These are phyloP conservation scores for Leishmania turanica DNA, from an alignment of 208 protist genomes.

Conservation along the genomic window DNA sequence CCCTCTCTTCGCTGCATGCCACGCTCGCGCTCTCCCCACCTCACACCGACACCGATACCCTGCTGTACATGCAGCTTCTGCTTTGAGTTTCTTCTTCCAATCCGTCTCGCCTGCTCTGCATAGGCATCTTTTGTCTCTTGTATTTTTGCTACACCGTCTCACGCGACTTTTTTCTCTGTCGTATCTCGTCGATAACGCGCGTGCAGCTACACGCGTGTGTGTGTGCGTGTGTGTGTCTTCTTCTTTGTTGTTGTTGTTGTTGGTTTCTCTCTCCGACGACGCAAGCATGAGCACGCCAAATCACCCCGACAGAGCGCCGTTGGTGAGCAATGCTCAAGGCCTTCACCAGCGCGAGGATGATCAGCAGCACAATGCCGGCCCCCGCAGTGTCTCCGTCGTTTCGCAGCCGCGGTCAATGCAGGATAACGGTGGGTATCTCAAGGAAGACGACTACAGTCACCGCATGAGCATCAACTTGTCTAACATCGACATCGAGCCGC, in stretches of 20 bases:
- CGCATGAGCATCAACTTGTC: conserved; percentile 31
- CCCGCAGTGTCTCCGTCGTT: background rate
- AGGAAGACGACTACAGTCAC: conserved; percentile 23
- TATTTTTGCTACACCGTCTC: background rate
- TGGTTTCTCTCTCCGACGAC: background rate
- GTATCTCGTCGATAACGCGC: background rate
- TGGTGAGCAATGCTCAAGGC: background rate
- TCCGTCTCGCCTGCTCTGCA: background rate
- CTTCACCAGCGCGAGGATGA: background rate
- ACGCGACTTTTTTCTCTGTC: background rate
- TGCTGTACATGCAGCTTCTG: background rate
- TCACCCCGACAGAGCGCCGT: background rate
- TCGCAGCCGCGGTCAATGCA: background rate
- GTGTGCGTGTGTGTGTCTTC: background rate
- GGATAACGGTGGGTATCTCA: conserved; percentile 4
- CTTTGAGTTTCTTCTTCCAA: background rate
- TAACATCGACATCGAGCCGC: conserved; percentile 22
- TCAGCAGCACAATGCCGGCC: background rate
- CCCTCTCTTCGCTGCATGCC: background rate
- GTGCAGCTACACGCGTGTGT: background rate
- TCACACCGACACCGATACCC: background rate
- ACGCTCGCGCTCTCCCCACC: background rate
- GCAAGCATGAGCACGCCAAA: background rate
- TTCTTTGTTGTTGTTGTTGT: background rate
- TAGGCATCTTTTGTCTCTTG: background rate